These are phyloP conservation scores for Spinellus fusiger DNA, from an alignment of 192 early-diverging fungal species.

Conservation along the genomic window DNA sequence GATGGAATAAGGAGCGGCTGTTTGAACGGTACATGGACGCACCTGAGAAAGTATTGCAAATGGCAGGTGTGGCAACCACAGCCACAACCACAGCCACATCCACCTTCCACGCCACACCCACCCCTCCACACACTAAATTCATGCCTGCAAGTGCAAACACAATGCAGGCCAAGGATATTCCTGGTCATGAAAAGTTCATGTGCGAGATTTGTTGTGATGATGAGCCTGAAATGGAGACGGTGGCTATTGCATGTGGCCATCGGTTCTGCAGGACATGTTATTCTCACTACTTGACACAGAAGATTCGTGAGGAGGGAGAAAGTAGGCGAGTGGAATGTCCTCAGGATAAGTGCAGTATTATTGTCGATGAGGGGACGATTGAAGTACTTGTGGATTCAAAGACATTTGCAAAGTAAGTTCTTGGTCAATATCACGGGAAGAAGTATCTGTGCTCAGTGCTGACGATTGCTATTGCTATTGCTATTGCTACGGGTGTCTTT, in stretches of 20 bases:
- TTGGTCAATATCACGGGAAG: background rate
- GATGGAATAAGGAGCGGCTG: slow-evolving; percentile 83
- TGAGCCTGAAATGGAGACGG: slow-evolving; percentile 46
- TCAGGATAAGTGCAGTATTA: slow-evolving; percentile 64
- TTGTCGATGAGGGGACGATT: slow-evolving; percentile 81
- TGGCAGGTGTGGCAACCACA: slow-evolving; percentile 68
- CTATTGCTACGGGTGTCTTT: no score
- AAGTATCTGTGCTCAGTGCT: background rate
- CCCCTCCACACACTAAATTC: background rate
- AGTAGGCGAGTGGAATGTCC: slow-evolving; percentile 84
- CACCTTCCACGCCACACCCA: background rate
- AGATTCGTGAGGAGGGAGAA: slow-evolving; percentile 86
- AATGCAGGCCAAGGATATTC: slow-evolving; percentile 20
- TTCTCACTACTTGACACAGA: slow-evolving; percentile 73
- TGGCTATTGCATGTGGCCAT: slow-evolving; percentile 83
- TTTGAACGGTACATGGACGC: slow-evolving; percentile 77
- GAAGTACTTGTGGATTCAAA: slow-evolving; percentile 55
- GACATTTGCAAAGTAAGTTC: slow-evolving; percentile 31
- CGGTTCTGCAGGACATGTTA: slow-evolving; percentile 88
- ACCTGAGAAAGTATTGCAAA: slow-evolving; percentile 48
- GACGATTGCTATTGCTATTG: background rate
- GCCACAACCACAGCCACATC: slow-evolving; percentile 31
- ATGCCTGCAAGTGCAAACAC: background rate
- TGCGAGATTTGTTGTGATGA: slow-evolving; percentile 93
- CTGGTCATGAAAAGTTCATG: slow-evolving; percentile 42